Evolutionary conservation across 495 filamentous ascomycete genomes (phyloP).

Genomic region (Aspergillus cristatus): DNA sequence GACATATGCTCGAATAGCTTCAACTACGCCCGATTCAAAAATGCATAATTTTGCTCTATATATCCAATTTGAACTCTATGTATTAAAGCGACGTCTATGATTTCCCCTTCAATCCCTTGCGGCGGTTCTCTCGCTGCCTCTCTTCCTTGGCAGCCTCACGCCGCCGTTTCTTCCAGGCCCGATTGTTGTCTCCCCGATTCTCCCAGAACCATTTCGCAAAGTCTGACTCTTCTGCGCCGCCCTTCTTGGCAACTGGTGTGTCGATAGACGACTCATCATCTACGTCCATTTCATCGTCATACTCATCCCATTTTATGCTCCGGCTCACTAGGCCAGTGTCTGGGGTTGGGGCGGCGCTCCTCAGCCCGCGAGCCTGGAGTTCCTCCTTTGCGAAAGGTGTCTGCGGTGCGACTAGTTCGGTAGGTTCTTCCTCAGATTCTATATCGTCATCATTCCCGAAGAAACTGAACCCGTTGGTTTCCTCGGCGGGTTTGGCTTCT

Average conservation of each 20-base stretch:
- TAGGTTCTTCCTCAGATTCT: constrained; percentile 35
- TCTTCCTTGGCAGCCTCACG: constrained; percentile 77
- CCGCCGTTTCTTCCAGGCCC: constrained; percentile 80
- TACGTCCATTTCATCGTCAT: constrained; percentile 19
- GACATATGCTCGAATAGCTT: neutral
- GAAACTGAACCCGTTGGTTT: constrained; percentile 51
- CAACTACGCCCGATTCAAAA: too few relatives aligned
- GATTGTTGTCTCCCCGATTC: constrained; percentile 77
- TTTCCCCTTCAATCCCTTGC: constrained; percentile 42
- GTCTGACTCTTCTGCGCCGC: constrained; percentile 41
- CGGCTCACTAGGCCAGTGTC: constrained; percentile 70
- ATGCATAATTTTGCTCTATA: too few relatives aligned
- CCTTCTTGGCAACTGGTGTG: constrained; percentile 27
- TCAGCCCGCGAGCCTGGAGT: constrained; percentile 57
- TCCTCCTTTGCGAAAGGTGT: constrained; percentile 77
- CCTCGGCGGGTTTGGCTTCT: constrained; percentile 27
- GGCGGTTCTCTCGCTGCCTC: constrained; percentile 74
- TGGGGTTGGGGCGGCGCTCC: constrained; percentile 88
- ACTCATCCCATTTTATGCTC: constrained; percentile 20
- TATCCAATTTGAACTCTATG: too few relatives aligned
- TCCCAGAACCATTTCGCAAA: constrained; percentile 93
- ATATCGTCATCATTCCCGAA: constrained; percentile 48
- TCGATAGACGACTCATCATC: constrained; percentile 21
- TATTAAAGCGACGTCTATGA: constrained; percentile 13
- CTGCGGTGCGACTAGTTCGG: constrained; percentile 45